Evolutionary conservation across 2,329 filamentous ascomycete species (phyloP), one percentile per base, ranked within the genome.

Genomic region (Aspergillus sp.): DNA sequence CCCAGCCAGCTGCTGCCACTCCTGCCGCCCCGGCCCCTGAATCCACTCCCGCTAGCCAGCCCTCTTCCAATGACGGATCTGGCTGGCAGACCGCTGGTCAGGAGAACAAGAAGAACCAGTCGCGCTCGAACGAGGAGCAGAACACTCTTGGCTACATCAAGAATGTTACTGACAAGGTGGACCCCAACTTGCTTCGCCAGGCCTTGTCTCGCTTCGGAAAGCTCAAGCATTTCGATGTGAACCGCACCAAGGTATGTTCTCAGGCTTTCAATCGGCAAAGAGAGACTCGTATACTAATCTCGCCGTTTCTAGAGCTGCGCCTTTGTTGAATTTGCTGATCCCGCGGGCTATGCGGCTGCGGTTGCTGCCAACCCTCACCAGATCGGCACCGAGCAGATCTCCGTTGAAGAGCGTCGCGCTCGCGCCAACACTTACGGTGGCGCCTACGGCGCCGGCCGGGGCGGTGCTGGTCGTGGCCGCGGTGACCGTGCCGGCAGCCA

Each of bases 141-240:
- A 84, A 84, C 56, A 86, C 86, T 49, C 83, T 91, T 61, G 94
- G 88, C 17, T 97, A 96, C 73, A 90, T 99, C 73, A 96, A 96
- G 80, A 95, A 93, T 64, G 93, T 97, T 46, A 93, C 86, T 46
- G 91, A 95, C 32, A 92, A 91, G 75, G 86, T 99, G 48, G 83
- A 89, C 68, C 82, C 85, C 13, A 82, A 84, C 38, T 83, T 90
- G 44, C 79, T 99, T 54, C 87, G 82, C 71, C 79, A 81, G 49
- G 81, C 84, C 49, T 78, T 99, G 47, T 79, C 84, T 61, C 83
- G 85, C 62, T 91, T 86, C 57, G 84, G 83, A 57, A 83, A 85
- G 67, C 69, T 86, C 45, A 75, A 76, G 55, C 84, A 86, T 67
- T 83, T 85, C 62, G 83, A 86, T 65, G 79, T 86, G 60, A 84